Percentiles rank a stretch among this genome's conserved stretches.
Evolutionary conservation across 352 stramenopile genomes (phyloP).

Genomic region (Globisporangium polare): DNA sequence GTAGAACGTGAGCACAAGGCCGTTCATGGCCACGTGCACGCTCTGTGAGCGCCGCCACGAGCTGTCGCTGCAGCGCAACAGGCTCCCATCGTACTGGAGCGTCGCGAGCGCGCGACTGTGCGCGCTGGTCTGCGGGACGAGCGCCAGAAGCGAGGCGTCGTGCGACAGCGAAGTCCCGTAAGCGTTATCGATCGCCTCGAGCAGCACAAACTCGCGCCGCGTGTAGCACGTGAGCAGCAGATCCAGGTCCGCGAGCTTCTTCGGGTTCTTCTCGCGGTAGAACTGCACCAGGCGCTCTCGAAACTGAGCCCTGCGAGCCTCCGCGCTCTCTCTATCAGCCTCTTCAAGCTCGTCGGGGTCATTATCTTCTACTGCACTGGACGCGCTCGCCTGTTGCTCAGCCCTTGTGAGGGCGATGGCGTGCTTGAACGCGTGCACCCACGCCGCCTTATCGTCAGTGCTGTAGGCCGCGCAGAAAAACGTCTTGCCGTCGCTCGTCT

Average conservation of each 20-base stretch:
- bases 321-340: constrained; percentile 1
- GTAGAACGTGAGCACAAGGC: constrained; percentile 44
- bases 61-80: constrained; percentile 25
- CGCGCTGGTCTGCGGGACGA: constrained; percentile 28
- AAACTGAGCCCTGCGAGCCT: constrained; percentile 25
- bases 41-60: constrained; percentile 36
- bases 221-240: constrained; percentile 43
- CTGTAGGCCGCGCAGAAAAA: constrained; percentile 69
- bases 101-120: constrained; percentile 28
- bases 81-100: constrained; percentile 36
- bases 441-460: constrained; percentile 51
- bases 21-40: constrained; percentile 46
- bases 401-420: constrained; percentile 34
- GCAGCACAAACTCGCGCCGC: constrained; percentile 35
- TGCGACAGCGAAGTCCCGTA: constrained; percentile 31
- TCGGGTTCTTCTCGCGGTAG: constrained; percentile 53
- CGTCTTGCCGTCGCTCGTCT: constrained; percentile 56
- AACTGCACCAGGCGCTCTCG: constrained; percentile 40
- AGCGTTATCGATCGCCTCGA: constrained; percentile 43
- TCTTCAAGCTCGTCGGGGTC: neutral
- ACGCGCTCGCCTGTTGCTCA: constrained; percentile 2
- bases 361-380: constrained; percentile 1
- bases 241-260: constrained; percentile 45
- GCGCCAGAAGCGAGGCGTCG: constrained; percentile 28
- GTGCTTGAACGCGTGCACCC: constrained; percentile 56